A percentile compares a stretch with the other conserved stretches of the same genome.
phyloP scores from a whole-genome alignment of 1,139 yeast species.

The Taiozyma sp. region DNA sequence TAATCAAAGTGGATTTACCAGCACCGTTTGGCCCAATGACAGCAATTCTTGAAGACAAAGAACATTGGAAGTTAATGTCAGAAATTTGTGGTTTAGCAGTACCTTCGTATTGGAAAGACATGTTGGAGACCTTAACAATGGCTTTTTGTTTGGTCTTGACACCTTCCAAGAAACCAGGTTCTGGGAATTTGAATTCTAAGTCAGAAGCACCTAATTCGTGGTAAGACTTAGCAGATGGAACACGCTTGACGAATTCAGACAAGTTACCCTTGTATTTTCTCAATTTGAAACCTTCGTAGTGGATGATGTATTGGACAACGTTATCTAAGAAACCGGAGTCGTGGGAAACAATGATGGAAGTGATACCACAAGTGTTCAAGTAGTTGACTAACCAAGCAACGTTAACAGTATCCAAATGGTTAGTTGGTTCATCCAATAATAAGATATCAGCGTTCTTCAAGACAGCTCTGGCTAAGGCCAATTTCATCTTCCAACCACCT shows the following conservation, averaged over 20 bases:
- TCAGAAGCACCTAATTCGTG: slow-evolving; percentile 98
- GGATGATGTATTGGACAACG: slow-evolving; percentile 96
- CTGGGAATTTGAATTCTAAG: slow-evolving; percentile 95
- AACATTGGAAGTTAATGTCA: slow-evolving; percentile 96
- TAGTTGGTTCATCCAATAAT: slow-evolving; percentile 99
- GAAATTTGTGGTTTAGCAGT: slow-evolving; percentile 90
- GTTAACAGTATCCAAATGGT: slow-evolving; percentile 98
- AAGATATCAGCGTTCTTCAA: slow-evolving; percentile 97
- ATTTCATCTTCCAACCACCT: slow-evolving; percentile 99
- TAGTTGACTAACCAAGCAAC: slow-evolving; percentile 99
- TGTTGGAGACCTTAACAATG: slow-evolving; percentile 93
- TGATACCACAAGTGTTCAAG: slow-evolving; percentile 96
- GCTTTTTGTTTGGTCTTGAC: slow-evolving; percentile 99
- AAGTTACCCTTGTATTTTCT: slow-evolving; percentile 99
- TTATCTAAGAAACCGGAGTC: slow-evolving; percentile 99
- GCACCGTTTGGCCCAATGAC: slow-evolving; percentile 99
- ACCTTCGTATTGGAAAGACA: slow-evolving; percentile 99
- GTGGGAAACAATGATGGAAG: slow-evolving; percentile 97
- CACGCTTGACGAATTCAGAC: slow-evolving; percentile 96
- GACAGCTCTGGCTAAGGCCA: slow-evolving; percentile 99
- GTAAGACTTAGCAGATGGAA: slow-evolving; percentile 98
- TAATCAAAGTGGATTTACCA: slow-evolving; percentile 98
- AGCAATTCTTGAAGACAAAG: slow-evolving; percentile 98
- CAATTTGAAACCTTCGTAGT: slow-evolving; percentile 99
- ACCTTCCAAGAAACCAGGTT: slow-evolving; percentile 99